These are phyloP conservation scores for Alnus glutinosa DNA, from an alignment of 306 rosid genomes.

Conservation along the genomic window DNA sequence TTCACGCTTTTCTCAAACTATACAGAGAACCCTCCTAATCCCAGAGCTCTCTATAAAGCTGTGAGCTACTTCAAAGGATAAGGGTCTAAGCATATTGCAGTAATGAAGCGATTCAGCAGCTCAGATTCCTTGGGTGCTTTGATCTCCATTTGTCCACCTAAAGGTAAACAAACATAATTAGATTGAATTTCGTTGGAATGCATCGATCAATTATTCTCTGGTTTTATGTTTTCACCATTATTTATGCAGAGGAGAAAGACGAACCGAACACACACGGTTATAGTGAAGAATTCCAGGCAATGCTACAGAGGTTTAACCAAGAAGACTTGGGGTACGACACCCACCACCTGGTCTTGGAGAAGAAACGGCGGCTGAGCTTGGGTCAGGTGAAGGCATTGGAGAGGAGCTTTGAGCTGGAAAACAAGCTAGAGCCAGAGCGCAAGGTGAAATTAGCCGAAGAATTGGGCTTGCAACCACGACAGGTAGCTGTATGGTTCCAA, in stretches of 20 bases:
- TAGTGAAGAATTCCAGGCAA: conserved; percentile 72
- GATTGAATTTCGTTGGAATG: no score
- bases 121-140: conserved; percentile 41
- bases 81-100: conserved; percentile 1
- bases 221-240: neutral
- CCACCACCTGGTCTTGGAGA: conserved; percentile 29
- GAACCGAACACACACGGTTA: conserved; percentile 33
- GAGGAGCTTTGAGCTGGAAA: conserved; percentile 63
- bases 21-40: neutral
- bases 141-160: conserved; percentile 45
- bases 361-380: conserved; percentile 57
- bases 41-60: neutral
- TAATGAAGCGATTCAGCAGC: conserved; percentile 53
- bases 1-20: neutral
- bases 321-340: conserved; percentile 57
- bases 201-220: no score
- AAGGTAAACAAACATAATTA: conserved; percentile 39
- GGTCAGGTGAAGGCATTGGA: conserved; percentile 74
- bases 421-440: conserved; percentile 76
- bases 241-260: conserved; percentile 29
- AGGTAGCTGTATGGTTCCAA: conserved; percentile 87
- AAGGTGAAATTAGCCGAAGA: conserved; percentile 64
- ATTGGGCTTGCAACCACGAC: conserved; percentile 68
- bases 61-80: conserved; percentile 14
- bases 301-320: conserved; percentile 63